Percentiles rank a stretch among this genome's conserved stretches.
These are phyloP conservation scores for Metschnikowia anglica DNA, from an alignment of 805 yeast genomes.

Conservation along the genomic window DNA sequence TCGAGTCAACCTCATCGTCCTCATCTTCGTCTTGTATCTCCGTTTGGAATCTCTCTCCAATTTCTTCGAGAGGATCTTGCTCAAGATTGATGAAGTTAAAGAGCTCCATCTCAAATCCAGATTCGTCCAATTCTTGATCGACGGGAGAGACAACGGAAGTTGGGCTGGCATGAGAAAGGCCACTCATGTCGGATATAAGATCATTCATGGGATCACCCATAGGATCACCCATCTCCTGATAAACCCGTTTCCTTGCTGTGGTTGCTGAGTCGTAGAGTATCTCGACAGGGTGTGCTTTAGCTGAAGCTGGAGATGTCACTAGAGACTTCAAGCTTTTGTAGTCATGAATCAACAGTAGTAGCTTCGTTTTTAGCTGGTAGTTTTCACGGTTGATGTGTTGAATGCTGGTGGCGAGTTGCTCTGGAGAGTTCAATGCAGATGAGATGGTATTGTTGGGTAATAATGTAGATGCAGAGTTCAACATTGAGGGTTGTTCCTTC, in stretches of 20 bases:
- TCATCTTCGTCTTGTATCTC: slow-evolving; percentile 23
- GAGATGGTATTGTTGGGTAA: not conserved
- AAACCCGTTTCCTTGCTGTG: slow-evolving; percentile 21
- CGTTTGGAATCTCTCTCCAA: slow-evolving; percentile 4
- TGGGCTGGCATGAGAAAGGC: slow-evolving; percentile 25
- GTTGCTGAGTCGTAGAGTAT: slow-evolving; percentile 21
- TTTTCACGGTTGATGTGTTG: slow-evolving; percentile 33
- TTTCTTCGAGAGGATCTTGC: slow-evolving; percentile 21
- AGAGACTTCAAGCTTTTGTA: slow-evolving; percentile 36
- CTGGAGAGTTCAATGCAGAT: slow-evolving; percentile 9
- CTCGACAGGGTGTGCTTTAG: slow-evolving; percentile 7
- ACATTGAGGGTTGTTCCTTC: not conserved
- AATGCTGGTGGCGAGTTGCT: slow-evolving; percentile 19
- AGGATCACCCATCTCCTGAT: slow-evolving; percentile 20
- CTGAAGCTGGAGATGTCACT: slow-evolving; percentile 23
- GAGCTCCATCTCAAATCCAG: slow-evolving; percentile 20
- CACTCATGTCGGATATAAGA: slow-evolving; percentile 30
- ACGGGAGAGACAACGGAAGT: slow-evolving; percentile 10
- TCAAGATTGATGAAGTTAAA: slow-evolving; percentile 31
- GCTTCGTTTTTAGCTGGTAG: slow-evolving; percentile 32
- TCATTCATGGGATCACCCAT: slow-evolving; percentile 28
- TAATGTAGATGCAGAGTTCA: not conserved
- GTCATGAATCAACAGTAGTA: slow-evolving; percentile 40
- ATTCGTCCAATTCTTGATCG: slow-evolving; percentile 6
- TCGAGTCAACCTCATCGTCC: slow-evolving; percentile 23